Evolutionary conservation across 805 yeast species (phyloP).

Genomic region (Saccharomycopsis olivae): DNA sequence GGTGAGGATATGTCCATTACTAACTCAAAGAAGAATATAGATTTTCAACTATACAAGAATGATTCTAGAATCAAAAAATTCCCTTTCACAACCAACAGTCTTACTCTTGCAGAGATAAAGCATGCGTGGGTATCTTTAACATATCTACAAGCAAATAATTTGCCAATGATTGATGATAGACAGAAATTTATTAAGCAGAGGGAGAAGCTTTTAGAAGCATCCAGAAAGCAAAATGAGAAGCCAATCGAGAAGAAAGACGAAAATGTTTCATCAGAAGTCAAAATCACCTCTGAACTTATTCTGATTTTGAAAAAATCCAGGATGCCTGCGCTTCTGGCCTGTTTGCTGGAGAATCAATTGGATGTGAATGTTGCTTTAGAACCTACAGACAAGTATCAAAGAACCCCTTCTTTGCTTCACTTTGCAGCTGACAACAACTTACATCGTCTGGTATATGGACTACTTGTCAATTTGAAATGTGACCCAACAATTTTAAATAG

Average conservation of each 20-base stretch:
- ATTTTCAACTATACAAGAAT: slow-evolving; percentile 31
- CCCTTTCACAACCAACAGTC: slow-evolving; percentile 86
- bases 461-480: slow-evolving; percentile 55
- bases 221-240: slow-evolving; percentile 19
- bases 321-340: slow-evolving; percentile 61
- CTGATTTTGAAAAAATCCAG: slow-evolving; percentile 58
- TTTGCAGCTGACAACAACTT: slow-evolving; percentile 63
- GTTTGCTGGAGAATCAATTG: slow-evolving; percentile 42
- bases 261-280: slow-evolving; percentile 35
- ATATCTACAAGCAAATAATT: slow-evolving; percentile 40
- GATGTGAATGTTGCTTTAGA: slow-evolving; percentile 29
- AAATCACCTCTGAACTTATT: slow-evolving; percentile 47
- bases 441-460: slow-evolving; percentile 49
- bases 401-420: slow-evolving; percentile 68
- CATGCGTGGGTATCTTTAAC: slow-evolving; percentile 76
- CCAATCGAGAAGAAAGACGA: slow-evolving; percentile 9
- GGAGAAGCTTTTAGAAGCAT: slow-evolving; percentile 24
- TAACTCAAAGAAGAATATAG: background rate
- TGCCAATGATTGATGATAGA: slow-evolving; percentile 39
- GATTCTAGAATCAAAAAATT: slow-evolving; percentile 60
- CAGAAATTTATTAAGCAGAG: slow-evolving; percentile 21
- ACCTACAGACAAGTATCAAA: slow-evolving; percentile 42
- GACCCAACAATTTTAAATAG: slow-evolving; percentile 52
- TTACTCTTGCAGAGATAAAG: slow-evolving; percentile 71
- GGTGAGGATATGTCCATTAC: slow-evolving; percentile 36